Percentiles rank a stretch among this genome's conserved stretches.
phyloP scores from a whole-genome alignment of 805 yeast species.

The Candida railenensis region DNA sequence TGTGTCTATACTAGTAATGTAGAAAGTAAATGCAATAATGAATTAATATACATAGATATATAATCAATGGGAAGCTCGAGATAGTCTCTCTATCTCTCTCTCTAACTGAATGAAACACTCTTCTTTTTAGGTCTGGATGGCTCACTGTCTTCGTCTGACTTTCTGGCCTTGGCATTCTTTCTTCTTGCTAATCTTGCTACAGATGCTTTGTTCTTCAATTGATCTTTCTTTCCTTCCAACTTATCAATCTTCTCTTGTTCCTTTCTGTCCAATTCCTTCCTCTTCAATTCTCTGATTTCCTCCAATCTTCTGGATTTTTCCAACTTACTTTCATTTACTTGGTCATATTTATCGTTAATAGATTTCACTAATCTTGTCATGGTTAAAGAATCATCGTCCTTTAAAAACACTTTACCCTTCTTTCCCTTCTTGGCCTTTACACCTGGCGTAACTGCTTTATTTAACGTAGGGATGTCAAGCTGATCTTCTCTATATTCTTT shows the following conservation, averaged over 20 bases:
- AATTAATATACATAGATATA: too few relatives aligned
- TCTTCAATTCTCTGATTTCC: constrained; percentile 82
- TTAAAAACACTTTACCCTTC: constrained; percentile 80
- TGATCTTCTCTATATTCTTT: constrained; percentile 73
- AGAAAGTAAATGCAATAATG: too few relatives aligned
- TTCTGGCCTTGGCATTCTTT: constrained; percentile 46
- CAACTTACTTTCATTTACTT: constrained; percentile 78
- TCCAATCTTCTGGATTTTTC: constrained; percentile 89
- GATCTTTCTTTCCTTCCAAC: constrained; percentile 74
- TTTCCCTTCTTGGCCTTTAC: constrained; percentile 74
- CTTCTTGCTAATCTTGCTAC: constrained; percentile 70
- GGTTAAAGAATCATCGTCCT: constrained; percentile 61
- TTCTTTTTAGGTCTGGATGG: constrained; percentile 19
- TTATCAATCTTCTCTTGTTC: constrained; percentile 68
- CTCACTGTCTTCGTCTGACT: constrained; percentile 21
- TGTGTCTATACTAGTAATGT: too few relatives aligned
- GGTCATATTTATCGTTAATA: constrained; percentile 80
- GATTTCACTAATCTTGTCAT: constrained; percentile 71
- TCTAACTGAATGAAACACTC: constrained; percentile 41
- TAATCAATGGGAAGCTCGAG: too few relatives aligned
- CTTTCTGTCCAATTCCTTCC: constrained; percentile 82
- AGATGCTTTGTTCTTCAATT: constrained; percentile 70
- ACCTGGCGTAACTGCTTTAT: constrained; percentile 85
- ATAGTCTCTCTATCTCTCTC: too few relatives aligned
- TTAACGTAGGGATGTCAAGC: constrained; percentile 73